A percentile compares a stretch with the other conserved stretches of the same genome.
These are phyloP conservation scores for Metschnikowia lochheadii DNA, from an alignment of 805 yeast genomes.

Conservation along the genomic window DNA sequence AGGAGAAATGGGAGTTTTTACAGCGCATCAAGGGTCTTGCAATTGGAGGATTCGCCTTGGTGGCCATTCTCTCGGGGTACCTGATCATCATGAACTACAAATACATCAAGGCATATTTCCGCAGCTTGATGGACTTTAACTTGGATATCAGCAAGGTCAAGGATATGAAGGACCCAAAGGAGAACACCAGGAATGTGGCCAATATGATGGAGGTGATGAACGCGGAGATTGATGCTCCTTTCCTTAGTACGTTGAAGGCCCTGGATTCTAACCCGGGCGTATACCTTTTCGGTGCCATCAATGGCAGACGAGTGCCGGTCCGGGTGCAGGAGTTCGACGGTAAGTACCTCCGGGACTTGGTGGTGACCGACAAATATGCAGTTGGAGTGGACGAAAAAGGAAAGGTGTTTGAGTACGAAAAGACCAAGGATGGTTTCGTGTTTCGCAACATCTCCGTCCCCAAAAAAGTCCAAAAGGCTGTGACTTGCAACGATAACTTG, in stretches of 20 bases:
- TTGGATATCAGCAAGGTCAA: conserved; percentile 37
- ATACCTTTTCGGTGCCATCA: conserved; percentile 31
- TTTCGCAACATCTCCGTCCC: conserved; percentile 23
- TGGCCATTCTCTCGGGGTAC: conserved; percentile 37
- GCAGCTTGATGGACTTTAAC: conserved; percentile 31
- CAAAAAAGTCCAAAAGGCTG: conserved; percentile 23
- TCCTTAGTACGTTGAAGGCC: conserved; percentile 18
- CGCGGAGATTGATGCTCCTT: conserved; percentile 20
- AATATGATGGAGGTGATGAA: conserved; percentile 25
- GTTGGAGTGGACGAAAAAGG: conserved; percentile 69
- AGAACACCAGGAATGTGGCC: conserved; percentile 25
- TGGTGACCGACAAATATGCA: conserved; percentile 42
- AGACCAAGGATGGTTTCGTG: conserved; percentile 23
- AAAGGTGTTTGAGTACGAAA: conserved; percentile 70
- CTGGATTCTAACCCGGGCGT: conserved; percentile 30
- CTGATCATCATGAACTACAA: conserved; percentile 42
- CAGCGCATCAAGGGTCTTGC: conserved; percentile 44
- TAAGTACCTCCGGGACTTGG: conserved; percentile 52
- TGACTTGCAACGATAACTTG: conserved; percentile 50
- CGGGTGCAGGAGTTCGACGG: conserved; percentile 64
- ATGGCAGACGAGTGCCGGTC: conserved; percentile 47
- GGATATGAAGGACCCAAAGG: conserved; percentile 29
- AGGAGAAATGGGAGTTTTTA: conserved; percentile 33
- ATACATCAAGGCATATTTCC: conserved; percentile 31
- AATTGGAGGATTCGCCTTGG: conserved; percentile 39